phyloP scores from a whole-genome alignment of 1,284 basidiomycete species.

The Trichosporon coremiiforme region DNA sequence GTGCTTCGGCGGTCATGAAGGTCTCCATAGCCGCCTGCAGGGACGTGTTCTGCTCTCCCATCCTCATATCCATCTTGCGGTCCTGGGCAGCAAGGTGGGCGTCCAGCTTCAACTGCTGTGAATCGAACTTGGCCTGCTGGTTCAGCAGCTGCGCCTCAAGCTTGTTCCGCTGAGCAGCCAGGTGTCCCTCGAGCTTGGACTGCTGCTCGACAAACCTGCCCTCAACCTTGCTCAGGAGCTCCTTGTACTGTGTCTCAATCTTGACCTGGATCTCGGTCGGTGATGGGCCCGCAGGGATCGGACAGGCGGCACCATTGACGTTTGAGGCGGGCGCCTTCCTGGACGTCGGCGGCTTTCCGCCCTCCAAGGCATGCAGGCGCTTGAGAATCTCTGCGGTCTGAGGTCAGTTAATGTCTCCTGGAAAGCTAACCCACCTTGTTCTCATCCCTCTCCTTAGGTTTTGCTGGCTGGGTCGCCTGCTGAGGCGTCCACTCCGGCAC shows the following conservation, averaged over 20 bases:
- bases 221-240: background rate
- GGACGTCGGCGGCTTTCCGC: background rate
- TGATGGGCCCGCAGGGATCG: background rate
- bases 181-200: slow-evolving; percentile 6
- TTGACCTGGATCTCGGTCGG: slow-evolving; percentile 6
- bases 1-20: slow-evolving; percentile 14
- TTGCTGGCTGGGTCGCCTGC: background rate
- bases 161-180: slow-evolving; percentile 5
- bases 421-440: background rate
- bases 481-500: slow-evolving; percentile 15
- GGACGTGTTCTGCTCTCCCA: slow-evolving; percentile 13
- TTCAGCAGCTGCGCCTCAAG: slow-evolving; percentile 6
- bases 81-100: slow-evolving; percentile 15
- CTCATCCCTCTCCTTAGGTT: slow-evolving; percentile 11
- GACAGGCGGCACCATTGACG: too few relatives aligned
- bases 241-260: background rate
- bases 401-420: too few relatives aligned
- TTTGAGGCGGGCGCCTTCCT: background rate
- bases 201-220: background rate
- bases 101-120: slow-evolving; percentile 11
- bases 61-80: slow-evolving; percentile 9
- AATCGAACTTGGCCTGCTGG: slow-evolving; percentile 15
- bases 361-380: slow-evolving; percentile 2
- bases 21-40: slow-evolving; percentile 17
- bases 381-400: slow-evolving; percentile 14